A percentile compares a stretch with the other conserved stretches of the same genome.
Evolutionary conservation across 352 stramenopile genomes (phyloP).

Genomic region (Phytopythium cucurbitacearum): DNA sequence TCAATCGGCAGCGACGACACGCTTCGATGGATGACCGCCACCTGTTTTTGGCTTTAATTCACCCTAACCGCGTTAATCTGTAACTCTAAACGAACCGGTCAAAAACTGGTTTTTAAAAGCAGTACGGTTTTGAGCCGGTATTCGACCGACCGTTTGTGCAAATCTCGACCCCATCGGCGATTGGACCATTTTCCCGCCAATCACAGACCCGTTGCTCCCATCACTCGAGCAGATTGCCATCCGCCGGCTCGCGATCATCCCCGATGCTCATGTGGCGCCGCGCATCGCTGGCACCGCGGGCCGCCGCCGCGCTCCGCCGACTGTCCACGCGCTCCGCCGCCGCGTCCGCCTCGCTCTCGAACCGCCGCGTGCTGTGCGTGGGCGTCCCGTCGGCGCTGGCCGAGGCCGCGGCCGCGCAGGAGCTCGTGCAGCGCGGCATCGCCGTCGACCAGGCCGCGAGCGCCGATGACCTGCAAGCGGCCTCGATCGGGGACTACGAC

Average conservation of each 20-base stretch:
- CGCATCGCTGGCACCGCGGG: background rate
- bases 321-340: conserved; percentile 6
- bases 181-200: no score
- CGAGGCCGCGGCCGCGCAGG: conserved; percentile 50
- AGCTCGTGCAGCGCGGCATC: conserved; percentile 71
- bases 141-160: no score
- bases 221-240: no score
- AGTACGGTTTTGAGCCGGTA: no score
- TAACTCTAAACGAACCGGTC: no score
- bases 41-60: no score
- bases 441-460: conserved; percentile 43
- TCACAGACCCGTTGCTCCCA: no score
- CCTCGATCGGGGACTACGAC: conserved; percentile 44
- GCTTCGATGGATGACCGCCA: no score
- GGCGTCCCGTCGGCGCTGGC: conserved; percentile 44
- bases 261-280: conserved; percentile 4
- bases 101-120: no score
- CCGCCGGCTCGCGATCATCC: background rate
- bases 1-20: no score
- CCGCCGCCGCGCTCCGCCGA: conserved; percentile 2
- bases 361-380: conserved; percentile 56
- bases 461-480: conserved; percentile 25
- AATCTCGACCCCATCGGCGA: no score
- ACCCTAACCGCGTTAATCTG: no score
- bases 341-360: conserved; percentile 3